A percentile compares a stretch with the other conserved stretches of the same genome.
Evolutionary conservation across 805 yeast species (phyloP).

Genomic region (Candida insectorum): DNA sequence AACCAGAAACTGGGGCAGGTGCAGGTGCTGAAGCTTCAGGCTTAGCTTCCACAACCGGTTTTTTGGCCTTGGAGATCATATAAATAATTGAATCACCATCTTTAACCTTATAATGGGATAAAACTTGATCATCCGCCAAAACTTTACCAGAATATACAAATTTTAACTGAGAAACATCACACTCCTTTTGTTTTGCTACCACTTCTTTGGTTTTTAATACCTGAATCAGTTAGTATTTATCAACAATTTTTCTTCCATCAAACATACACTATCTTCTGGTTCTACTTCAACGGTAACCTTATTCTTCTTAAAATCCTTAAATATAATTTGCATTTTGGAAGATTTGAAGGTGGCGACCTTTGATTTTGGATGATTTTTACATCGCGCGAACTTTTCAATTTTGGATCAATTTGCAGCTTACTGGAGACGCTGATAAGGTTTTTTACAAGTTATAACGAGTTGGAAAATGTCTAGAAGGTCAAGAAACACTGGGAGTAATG

Average conservation of each 20-base stretch:
- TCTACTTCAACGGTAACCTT: slow-evolving; percentile 79
- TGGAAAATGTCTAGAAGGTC: slow-evolving; percentile 10
- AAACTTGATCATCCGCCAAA: slow-evolving; percentile 74
- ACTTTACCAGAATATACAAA: slow-evolving; percentile 92
- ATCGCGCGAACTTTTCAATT: neutral
- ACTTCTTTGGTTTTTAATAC: slow-evolving; percentile 66
- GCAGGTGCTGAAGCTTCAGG: slow-evolving; percentile 17
- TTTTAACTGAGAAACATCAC: slow-evolving; percentile 62
- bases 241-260: no score
- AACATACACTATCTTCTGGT: slow-evolving; percentile 58
- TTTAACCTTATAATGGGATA: slow-evolving; percentile 71
- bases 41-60: slow-evolving; percentile 22
- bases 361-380: neutral
- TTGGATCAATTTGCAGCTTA: slow-evolving; percentile 2
- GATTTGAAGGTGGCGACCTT: slow-evolving; percentile 6
- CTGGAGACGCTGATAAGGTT: neutral
- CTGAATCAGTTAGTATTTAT: slow-evolving; percentile 26
- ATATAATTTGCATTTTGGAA: slow-evolving; percentile 64
- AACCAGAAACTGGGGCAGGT: slow-evolving; percentile 16
- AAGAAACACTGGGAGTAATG: slow-evolving; percentile 18
- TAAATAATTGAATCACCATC: slow-evolving; percentile 87
- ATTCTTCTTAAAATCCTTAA: slow-evolving; percentile 92
- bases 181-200: slow-evolving; percentile 63
- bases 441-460: neutral
- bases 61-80: slow-evolving; percentile 64